These are phyloP conservation scores for Hypericum perforatum DNA, from an alignment of 345 rosid species.

Conservation along the genomic window DNA sequence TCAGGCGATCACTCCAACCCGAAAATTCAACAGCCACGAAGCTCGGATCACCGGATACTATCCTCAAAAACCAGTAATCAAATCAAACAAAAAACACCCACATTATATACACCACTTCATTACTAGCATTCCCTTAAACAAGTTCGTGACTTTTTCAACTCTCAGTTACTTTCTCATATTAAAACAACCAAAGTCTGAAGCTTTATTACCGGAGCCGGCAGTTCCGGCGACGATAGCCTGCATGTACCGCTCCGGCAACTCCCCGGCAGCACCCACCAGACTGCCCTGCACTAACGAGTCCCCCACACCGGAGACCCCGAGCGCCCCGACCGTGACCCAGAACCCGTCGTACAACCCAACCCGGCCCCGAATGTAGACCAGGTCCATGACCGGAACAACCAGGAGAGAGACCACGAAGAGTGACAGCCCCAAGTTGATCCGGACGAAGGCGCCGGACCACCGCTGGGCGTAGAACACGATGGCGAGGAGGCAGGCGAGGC, in stretches of 20 bases:
- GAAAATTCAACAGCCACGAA: too few species aligned
- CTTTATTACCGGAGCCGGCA: constrained; percentile 73
- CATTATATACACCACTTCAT: too few species aligned
- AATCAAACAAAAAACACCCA: too few species aligned
- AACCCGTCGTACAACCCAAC: constrained; percentile 67
- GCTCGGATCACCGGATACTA: too few species aligned
- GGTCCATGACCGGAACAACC: constrained; percentile 69
- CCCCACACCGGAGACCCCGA: constrained; percentile 56
- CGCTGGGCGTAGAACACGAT: constrained; percentile 50
- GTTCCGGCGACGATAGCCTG: constrained; percentile 95
- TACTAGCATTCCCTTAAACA: too few species aligned
- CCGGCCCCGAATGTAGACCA: constrained; percentile 58
- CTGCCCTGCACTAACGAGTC: constrained; percentile 94
- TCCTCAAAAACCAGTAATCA: too few species aligned
- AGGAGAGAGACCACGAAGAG: constrained; percentile 51
- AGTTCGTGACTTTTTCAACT: too few species aligned
- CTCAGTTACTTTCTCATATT: too few species aligned
- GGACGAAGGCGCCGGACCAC: constrained; percentile 50
- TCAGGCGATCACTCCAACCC: too few species aligned
- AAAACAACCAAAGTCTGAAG: background rate
- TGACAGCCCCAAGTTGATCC: constrained; percentile 68
- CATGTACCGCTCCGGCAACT: constrained; percentile 85
- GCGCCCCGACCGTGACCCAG: constrained; percentile 44
- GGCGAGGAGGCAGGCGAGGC: constrained; percentile 40
- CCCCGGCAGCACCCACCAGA: constrained; percentile 80